Evolutionary conservation across 352 stramenopile species (phyloP), one percentile per base, ranked within the genome.

Genomic region (Phytophthora brassicae): DNA sequence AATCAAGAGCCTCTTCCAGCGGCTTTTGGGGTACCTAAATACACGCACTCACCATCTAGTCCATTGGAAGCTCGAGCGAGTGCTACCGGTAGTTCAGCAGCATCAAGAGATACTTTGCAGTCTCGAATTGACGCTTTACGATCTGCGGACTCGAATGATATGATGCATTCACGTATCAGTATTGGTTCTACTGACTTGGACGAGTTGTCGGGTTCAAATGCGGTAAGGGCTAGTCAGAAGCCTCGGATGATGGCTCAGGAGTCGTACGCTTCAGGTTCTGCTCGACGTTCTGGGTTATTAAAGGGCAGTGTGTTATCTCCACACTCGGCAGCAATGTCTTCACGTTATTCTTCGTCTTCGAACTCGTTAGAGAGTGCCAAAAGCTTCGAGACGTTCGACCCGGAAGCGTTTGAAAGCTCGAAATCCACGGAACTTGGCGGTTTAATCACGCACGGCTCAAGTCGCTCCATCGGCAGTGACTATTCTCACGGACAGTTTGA

Each of bases 61-160:
- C 47, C 59, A 16, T 68, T 49, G 0, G 47, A 72, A 2, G 43
- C 50, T 24, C 39, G 12, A 58, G 45, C 64, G n/a, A 73, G 56
- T 53, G 42, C 22, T 35, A n/a, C n/a, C n/a, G n/a, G n/a, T n/a
- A n/a, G n/a, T n/a, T n/a, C n/a, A n/a, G n/a, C n/a, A n/a, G 56
- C 45, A 12, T 74, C 55, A 6, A 46, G 56, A 16, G 54, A 26
- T 12, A 88, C 81, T 24, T 67, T 90, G 33, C 79, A 81, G 19
- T 72, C 84, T 43, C 75, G 79, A 16, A 90, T 90, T 36, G 75
- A 89, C 29, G 81, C 77, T 9, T 60, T 90, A 24, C 65, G 81
- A 13, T 65, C 48, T 13, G 77, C 86, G 38, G 73, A 77, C 23
- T 65, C 57, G 3, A 66, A 75, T 13, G 67, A 79, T 28, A 83